Evolutionary conservation across 1,284 basidiomycete genomes (phyloP).

Genomic region (Termitomyces sp.): DNA sequence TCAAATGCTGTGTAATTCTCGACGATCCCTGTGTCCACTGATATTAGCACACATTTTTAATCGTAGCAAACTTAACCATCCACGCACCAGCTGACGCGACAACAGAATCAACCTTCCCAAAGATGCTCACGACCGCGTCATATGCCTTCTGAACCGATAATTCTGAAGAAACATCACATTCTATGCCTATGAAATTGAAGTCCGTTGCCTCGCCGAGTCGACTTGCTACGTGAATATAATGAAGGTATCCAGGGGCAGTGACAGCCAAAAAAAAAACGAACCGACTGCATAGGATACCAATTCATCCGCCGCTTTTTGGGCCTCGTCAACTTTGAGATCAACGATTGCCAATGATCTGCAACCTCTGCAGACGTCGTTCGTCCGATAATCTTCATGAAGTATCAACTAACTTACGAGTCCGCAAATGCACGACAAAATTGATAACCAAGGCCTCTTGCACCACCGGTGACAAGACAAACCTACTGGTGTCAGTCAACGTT

Average conservation of each 20-base stretch:
- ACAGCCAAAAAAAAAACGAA: slow-evolving; percentile 20
- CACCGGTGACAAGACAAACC: slow-evolving; percentile 94
- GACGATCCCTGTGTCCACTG: slow-evolving; percentile 60
- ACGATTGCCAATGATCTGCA: slow-evolving; percentile 81
- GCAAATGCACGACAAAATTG: slow-evolving; percentile 89
- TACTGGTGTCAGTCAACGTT: slow-evolving; percentile 28
- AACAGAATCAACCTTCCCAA: slow-evolving; percentile 81
- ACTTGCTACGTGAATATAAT: slow-evolving; percentile 40
- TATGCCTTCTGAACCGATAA: slow-evolving; percentile 72
- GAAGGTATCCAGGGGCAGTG: not conserved
- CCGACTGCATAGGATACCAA: slow-evolving; percentile 54
- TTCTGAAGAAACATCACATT: slow-evolving; percentile 89
- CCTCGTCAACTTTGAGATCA: slow-evolving; percentile 77
- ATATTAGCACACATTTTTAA: not conserved
- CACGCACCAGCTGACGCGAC: slow-evolving; percentile 83
- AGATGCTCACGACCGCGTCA: slow-evolving; percentile 59
- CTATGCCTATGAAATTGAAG: slow-evolving; percentile 72
- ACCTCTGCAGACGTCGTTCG: slow-evolving; percentile 43
- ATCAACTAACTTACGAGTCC: slow-evolving; percentile 55
- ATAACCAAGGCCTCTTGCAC: slow-evolving; percentile 83
- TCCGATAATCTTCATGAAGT: not conserved
- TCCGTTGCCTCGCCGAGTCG: slow-evolving; percentile 56
- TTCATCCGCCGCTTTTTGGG: slow-evolving; percentile 69
- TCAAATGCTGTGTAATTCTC: slow-evolving; percentile 91
- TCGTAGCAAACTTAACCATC: not conserved